Percentiles rank a stretch among this genome's conserved stretches.
Evolutionary conservation across 805 yeast species (phyloP).

Genomic region (Ogataea pilisensis): DNA sequence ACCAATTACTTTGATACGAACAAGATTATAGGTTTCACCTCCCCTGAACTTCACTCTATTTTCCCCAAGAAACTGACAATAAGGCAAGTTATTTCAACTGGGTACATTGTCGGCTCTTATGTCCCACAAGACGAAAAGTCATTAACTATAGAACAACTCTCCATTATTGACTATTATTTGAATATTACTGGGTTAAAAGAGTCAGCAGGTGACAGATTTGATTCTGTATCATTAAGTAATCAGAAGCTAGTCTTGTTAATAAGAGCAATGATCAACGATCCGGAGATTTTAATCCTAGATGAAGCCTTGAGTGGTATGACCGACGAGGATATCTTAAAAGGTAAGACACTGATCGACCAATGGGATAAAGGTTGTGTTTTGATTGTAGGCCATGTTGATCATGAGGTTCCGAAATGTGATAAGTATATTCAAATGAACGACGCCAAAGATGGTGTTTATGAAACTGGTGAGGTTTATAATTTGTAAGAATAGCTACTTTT

Average conservation of each 20-base stretch:
- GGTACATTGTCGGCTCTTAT: conserved; percentile 66
- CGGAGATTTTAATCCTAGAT: conserved; percentile 75
- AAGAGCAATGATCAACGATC: conserved; percentile 74
- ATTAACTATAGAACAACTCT: conserved; percentile 34
- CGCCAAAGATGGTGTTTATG: conserved; percentile 29
- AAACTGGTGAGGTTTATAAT: conserved; percentile 25
- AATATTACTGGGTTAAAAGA: conserved; percentile 41
- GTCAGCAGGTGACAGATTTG: conserved; percentile 40
- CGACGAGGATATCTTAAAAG: conserved; percentile 49
- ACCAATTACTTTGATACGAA: conserved; percentile 77
- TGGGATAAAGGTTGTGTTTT: conserved; percentile 67
- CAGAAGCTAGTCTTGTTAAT: conserved; percentile 77
- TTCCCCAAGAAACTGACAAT: conserved; percentile 59
- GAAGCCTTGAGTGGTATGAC: conserved; percentile 94
- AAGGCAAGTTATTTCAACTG: conserved; percentile 62
- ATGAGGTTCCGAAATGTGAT: conserved; percentile 76
- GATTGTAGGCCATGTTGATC: conserved; percentile 75
- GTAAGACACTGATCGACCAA: conserved; percentile 46
- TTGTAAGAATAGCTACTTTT: no score
- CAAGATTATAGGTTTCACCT: conserved; percentile 73
- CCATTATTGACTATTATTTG: conserved; percentile 42
- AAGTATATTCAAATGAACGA: conserved; percentile 37
- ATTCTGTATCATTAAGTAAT: conserved; percentile 57
- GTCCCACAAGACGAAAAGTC: conserved; percentile 38
- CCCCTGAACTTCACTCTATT: conserved; percentile 91